phyloP scores from a whole-genome alignment of 345 rosid genomes.

The Schrenkiella parvula region DNA sequence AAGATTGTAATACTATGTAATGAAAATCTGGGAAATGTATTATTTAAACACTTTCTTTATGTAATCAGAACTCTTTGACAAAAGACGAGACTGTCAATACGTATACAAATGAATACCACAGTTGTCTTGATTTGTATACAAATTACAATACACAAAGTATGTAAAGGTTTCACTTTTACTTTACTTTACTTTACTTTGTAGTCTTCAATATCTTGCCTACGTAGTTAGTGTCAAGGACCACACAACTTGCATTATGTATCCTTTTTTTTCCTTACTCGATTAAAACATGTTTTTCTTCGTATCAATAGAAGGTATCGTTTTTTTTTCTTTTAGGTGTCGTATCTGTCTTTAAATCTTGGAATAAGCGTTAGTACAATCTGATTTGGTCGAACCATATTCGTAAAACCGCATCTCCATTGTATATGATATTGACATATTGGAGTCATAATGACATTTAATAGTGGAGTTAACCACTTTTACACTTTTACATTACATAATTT shows the following conservation, averaged over 20 bases:
- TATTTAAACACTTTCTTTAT: too few relatives aligned
- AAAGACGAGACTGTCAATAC: too few relatives aligned
- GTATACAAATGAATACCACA: too few relatives aligned
- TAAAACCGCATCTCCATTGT: neutral
- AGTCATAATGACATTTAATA: neutral
- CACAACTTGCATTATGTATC: slow-evolving; percentile 5
- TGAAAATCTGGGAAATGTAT: too few relatives aligned
- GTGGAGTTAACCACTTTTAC: neutral
- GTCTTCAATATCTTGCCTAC: slow-evolving; percentile 4
- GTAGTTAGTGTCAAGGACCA: slow-evolving; percentile 8
- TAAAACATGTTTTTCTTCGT: neutral
- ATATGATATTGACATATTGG: neutral
- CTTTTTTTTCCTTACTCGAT: neutral
- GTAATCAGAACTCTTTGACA: too few relatives aligned
- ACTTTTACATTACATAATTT: neutral
- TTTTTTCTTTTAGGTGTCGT: neutral
- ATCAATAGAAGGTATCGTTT: neutral
- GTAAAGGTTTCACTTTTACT: too few relatives aligned
- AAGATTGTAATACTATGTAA: too few relatives aligned
- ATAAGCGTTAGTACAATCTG: neutral
- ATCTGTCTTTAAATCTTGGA: neutral
- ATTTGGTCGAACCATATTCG: neutral
- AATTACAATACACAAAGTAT: too few relatives aligned
- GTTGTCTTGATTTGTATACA: too few relatives aligned
- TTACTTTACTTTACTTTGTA: too few relatives aligned